These are phyloP conservation scores for Pseudophaeomoniella oleicola DNA, from an alignment of 2,329 filamentous ascomycete genomes.

Conservation along the genomic window DNA sequence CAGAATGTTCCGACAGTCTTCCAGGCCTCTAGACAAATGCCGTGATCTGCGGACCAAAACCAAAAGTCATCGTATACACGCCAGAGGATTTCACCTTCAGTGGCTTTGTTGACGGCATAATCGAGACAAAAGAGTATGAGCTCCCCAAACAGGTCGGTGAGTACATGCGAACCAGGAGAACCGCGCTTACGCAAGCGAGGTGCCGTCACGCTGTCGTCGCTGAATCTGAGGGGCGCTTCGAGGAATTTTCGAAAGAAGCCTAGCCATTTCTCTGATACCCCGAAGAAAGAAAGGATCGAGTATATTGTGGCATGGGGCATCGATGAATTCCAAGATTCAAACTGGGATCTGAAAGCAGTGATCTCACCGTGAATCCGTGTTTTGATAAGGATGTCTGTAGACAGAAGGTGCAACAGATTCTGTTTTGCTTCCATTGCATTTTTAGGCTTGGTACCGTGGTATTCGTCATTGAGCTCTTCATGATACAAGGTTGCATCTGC, in stretches of 20 bases:
- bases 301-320: conserved; percentile 31
- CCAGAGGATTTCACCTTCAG: conserved; percentile 26
- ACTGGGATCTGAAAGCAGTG: conserved; percentile 32
- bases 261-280: conserved; percentile 27
- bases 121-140: conserved; percentile 33
- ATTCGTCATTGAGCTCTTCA: conserved; percentile 12
- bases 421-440: conserved; percentile 37
- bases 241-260: conserved; percentile 31
- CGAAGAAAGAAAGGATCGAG: conserved; percentile 28
- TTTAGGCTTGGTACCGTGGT: conserved; percentile 16
- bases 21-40: conserved; percentile 28
- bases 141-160: conserved; percentile 33
- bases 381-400: conserved; percentile 36
- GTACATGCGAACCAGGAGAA: conserved; percentile 29
- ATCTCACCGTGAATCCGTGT: conserved; percentile 30
- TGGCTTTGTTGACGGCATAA: conserved; percentile 27
- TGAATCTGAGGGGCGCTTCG: conserved; percentile 28
- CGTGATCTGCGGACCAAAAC: conserved; percentile 27
- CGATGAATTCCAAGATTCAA: conserved; percentile 27
- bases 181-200: conserved; percentile 28
- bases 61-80: conserved; percentile 36
- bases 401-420: conserved; percentile 39
- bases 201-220: conserved; percentile 16
- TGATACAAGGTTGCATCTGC: conserved; percentile 13
- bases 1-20: conserved; percentile 26